Conservation (phyloP, 352 stramenopile genomes). For the Pythium utonaiense region DNA sequence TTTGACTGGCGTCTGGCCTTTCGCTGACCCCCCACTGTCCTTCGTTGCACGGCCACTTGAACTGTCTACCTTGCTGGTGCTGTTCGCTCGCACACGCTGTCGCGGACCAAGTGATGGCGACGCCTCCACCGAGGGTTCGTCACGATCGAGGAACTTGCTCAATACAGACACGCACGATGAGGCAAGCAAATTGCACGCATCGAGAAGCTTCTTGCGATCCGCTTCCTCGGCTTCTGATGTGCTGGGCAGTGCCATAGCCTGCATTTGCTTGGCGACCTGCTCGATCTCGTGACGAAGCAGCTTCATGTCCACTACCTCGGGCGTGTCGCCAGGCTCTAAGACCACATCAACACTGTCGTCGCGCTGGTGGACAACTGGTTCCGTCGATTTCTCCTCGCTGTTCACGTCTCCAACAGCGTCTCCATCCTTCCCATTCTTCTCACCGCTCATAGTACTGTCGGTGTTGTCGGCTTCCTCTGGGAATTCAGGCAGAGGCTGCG, state of each 20-base stretch:
- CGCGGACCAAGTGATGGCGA: neutral
- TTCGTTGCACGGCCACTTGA: neutral
- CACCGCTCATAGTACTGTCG: neutral
- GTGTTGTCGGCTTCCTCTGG: neutral
- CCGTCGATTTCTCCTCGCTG: neutral
- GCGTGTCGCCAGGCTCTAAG: slow-evolving; percentile 37
- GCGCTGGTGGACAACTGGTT: neutral
- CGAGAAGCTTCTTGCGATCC: slow-evolving; percentile 39
- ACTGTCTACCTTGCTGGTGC: slow-evolving; percentile 11
- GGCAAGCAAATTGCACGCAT: slow-evolving; percentile 62
- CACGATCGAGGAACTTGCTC: slow-evolving; percentile 48
- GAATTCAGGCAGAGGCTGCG: slow-evolving; percentile 27
- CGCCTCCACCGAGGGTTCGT: slow-evolving; percentile 17
- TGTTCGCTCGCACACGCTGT: slow-evolving; percentile 22
- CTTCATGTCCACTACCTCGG: slow-evolving; percentile 68
- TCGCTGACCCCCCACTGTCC: neutral
- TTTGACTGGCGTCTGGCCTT: slow-evolving; percentile 5
- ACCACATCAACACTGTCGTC: slow-evolving; percentile 5
- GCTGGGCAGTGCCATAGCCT: slow-evolving; percentile 22
- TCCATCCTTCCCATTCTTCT: neutral
- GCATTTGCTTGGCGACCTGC: slow-evolving; percentile 39
- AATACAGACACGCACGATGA: slow-evolving; percentile 56
- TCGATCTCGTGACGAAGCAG: slow-evolving; percentile 66
- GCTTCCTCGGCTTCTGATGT: slow-evolving; percentile 15
- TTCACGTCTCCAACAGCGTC: neutral